phyloP scores from a whole-genome alignment of 164 flowering plant species.

The Buxus sempervirens region DNA sequence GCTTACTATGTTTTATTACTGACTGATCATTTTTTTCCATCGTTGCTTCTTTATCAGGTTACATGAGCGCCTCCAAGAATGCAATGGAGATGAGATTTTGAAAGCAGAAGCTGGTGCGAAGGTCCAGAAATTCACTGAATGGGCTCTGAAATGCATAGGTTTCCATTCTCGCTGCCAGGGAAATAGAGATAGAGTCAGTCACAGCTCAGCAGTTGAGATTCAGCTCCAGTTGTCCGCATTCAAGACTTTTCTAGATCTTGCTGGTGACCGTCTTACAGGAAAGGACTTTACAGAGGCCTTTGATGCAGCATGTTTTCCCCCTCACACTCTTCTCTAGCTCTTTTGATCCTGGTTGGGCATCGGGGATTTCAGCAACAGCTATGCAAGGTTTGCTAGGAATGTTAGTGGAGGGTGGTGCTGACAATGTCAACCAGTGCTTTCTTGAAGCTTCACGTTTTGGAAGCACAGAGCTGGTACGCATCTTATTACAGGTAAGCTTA shows the following conservation, averaged over 20 bases:
- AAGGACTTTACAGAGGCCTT: slow-evolving; percentile 97
- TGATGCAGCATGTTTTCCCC: slow-evolving; percentile 97
- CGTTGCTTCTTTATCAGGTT: slow-evolving; percentile 41
- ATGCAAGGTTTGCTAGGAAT: slow-evolving; percentile 76
- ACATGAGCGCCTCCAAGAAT: slow-evolving; percentile 90
- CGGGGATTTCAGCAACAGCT: slow-evolving; percentile 85
- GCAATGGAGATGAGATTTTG: slow-evolving; percentile 88
- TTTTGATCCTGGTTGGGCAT: slow-evolving; percentile 95
- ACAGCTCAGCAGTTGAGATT: slow-evolving; percentile 65
- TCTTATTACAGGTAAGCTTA: slow-evolving; percentile 70
- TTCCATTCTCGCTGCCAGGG: slow-evolving; percentile 84
- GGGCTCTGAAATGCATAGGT: slow-evolving; percentile 95
- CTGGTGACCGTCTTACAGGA: slow-evolving; percentile 84
- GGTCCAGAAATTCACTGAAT: slow-evolving; percentile 94
- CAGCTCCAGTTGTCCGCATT: slow-evolving; percentile 88
- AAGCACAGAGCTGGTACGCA: slow-evolving; percentile 95
- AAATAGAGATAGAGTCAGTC: slow-evolving; percentile 50
- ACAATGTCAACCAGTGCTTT: slow-evolving; percentile 94
- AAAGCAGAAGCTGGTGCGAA: slow-evolving; percentile 95
- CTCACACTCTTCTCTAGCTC: slow-evolving; percentile 95
- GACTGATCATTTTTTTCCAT: slow-evolving; percentile 5
- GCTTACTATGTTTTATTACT: neutral
- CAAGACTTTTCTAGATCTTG: slow-evolving; percentile 81
- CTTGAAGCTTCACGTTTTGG: slow-evolving; percentile 98
- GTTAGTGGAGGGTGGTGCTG: slow-evolving; percentile 96